A percentile compares a stretch with the other conserved stretches of the same genome.
Evolutionary conservation across 176 grass and related monocot species (phyloP).

Genomic region (Eleusine coracana): DNA sequence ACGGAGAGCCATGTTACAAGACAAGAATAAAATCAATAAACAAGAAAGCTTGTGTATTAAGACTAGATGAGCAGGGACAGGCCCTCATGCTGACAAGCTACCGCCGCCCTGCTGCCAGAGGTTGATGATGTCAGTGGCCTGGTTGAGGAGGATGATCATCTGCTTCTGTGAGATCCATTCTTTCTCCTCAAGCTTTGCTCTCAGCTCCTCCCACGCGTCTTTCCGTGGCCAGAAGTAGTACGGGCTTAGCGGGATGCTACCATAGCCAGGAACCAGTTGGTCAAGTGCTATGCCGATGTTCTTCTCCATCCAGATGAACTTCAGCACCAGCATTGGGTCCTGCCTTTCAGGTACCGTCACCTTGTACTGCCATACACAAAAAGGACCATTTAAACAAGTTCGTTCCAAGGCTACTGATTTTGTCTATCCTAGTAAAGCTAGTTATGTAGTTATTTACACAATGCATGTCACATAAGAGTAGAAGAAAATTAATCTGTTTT

Average conservation of each 20-base stretch:
- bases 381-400: not conserved
- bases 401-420: not conserved
- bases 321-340: constrained; percentile 61
- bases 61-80: not conserved
- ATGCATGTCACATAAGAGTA: not conserved
- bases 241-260: constrained; percentile 74
- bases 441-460: not conserved
- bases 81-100: constrained; percentile 45
- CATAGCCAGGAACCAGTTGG: constrained; percentile 64
- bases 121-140: constrained; percentile 88
- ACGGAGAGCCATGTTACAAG: constrained; percentile 3
- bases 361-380: constrained; percentile 50
- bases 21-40: constrained; percentile 5
- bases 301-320: constrained; percentile 96
- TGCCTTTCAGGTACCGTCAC: constrained; percentile 60
- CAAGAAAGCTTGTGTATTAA: not conserved
- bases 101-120: constrained; percentile 80
- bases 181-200: constrained; percentile 74
- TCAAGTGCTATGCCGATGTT: constrained; percentile 75
- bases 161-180: constrained; percentile 87
- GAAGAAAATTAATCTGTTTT: not conserved
- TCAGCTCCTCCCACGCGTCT: constrained; percentile 84
- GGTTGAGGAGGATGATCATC: constrained; percentile 81
- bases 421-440: not conserved
- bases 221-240: constrained; percentile 90